These are phyloP conservation scores for Sambucus nigra DNA, from an alignment of 129 eudicot species.

Conservation along the genomic window DNA sequence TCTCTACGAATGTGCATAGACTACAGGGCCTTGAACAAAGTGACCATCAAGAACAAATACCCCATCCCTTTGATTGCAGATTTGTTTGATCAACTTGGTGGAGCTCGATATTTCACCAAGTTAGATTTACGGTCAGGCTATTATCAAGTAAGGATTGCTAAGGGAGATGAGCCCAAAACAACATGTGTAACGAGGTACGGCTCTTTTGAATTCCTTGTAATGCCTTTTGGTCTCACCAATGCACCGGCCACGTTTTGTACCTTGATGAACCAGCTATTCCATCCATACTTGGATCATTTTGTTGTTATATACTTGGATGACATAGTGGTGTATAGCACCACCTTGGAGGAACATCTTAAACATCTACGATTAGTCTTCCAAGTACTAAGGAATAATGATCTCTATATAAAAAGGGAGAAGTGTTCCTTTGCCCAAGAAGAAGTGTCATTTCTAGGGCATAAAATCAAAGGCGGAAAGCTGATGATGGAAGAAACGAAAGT, in stretches of 20 bases:
- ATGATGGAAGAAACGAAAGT: conserved; percentile 10
- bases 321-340: conserved; percentile 1
- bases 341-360: conserved; percentile 1
- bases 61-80: conserved; percentile 2
- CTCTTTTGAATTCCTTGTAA: conserved; percentile 7
- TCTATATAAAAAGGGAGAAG: conserved; percentile 13
- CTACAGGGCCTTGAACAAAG: conserved; percentile 16
- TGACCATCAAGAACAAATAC: conserved; percentile 10
- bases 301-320: conserved; percentile 9
- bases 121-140: conserved; percentile 7
- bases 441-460: conserved; percentile 8
- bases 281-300: conserved; percentile 5
- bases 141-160: conserved; percentile 2
- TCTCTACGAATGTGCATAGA: not conserved
- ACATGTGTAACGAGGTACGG: conserved; percentile 16
- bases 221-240: conserved; percentile 1
- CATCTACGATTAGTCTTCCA: not conserved
- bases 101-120: conserved; percentile 1
- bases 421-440: conserved; percentile 2
- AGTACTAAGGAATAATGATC: conserved; percentile 1
- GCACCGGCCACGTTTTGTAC: too few relatives aligned
- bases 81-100: conserved; percentile 8
- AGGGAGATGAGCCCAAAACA: conserved; percentile 10
- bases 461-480: not conserved
- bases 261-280: too few relatives aligned